These are phyloP conservation scores for Linum tenue DNA, from an alignment of 345 rosid genomes.

Conservation along the genomic window DNA sequence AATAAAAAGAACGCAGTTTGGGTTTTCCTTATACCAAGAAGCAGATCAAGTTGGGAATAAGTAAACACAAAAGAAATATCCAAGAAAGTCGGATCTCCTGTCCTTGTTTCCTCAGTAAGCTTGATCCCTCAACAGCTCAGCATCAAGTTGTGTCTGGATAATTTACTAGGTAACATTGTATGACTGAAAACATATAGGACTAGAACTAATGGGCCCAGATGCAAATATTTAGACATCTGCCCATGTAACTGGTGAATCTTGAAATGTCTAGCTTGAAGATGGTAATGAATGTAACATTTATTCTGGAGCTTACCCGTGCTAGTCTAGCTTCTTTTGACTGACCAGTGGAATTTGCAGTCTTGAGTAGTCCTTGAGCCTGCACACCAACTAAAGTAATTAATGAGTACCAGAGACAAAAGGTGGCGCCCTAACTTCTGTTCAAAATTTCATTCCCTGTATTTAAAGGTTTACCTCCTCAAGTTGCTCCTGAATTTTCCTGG, in stretches of 20 bases:
- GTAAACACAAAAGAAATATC: background rate
- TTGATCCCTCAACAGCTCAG: background rate
- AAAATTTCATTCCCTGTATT: conserved; percentile 8
- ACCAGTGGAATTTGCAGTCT: conserved; percentile 73
- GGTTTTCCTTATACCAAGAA: background rate
- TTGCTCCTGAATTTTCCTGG: conserved; percentile 58
- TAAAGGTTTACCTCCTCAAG: conserved; percentile 73
- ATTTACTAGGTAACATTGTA: background rate
- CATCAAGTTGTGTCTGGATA: background rate
- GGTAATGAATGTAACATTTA: background rate
- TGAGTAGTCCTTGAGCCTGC: conserved; percentile 93
- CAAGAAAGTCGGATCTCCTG: background rate
- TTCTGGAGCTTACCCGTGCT: conserved; percentile 67
- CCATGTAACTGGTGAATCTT: background rate
- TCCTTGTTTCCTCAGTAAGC: background rate
- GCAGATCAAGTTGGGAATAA: background rate
- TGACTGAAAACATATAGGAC: background rate
- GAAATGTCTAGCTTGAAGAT: background rate
- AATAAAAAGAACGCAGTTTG: background rate
- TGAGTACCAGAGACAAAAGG: conserved; percentile 12
- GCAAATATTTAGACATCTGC: background rate
- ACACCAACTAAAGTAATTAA: conserved; percentile 22
- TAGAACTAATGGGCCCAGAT: background rate
- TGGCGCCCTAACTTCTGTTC: background rate
- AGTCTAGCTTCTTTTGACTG: conserved; percentile 97